Conservation (phyloP, 108 stramenopile species). For the Craspedostauros australis region DNA sequence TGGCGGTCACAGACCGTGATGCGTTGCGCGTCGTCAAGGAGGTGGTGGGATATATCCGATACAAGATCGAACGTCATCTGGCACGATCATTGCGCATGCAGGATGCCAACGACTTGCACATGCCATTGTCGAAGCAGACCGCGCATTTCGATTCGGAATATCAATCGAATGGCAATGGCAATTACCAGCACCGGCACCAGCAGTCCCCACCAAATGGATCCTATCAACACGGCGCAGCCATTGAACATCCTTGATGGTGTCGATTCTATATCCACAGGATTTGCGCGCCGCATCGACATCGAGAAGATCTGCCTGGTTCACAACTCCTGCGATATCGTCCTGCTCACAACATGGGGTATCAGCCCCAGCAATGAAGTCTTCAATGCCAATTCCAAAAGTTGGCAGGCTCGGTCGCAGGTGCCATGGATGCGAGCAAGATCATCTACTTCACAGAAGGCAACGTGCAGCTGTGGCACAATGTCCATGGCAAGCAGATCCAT, state of each 20-base stretch:
- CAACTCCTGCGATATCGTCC: slow-evolving; percentile 80
- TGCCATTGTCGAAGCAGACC: slow-evolving; percentile 11
- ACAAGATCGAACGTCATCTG: slow-evolving; percentile 90
- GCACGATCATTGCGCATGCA: slow-evolving; percentile 76
- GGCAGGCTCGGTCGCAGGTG: slow-evolving; percentile 72
- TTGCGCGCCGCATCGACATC: slow-evolving; percentile 82
- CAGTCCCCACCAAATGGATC: slow-evolving; percentile 62
- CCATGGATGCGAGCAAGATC: slow-evolving; percentile 80
- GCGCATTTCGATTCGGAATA: slow-evolving; percentile 12
- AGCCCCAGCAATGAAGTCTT: slow-evolving; percentile 90
- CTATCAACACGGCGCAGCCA: slow-evolving; percentile 80
- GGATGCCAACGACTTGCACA: slow-evolving; percentile 39
- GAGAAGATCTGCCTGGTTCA: slow-evolving; percentile 82
- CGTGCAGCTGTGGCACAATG: slow-evolving; percentile 44
- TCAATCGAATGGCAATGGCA: too few species aligned
- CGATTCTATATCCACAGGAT: slow-evolving; percentile 82
- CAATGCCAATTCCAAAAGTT: slow-evolving; percentile 84
- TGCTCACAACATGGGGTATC: slow-evolving; percentile 85
- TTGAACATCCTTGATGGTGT: slow-evolving; percentile 79
- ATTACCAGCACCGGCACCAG: too few species aligned
- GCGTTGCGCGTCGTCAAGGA: slow-evolving; percentile 85
- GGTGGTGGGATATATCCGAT: slow-evolving; percentile 92
- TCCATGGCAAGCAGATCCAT: slow-evolving; percentile 65
- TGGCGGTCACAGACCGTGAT: slow-evolving; percentile 79
- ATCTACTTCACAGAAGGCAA: slow-evolving; percentile 74